Base-by-base conservation (phyloP, 169 alveolate genomes). In the Cryptosporidium bovis region DNA sequence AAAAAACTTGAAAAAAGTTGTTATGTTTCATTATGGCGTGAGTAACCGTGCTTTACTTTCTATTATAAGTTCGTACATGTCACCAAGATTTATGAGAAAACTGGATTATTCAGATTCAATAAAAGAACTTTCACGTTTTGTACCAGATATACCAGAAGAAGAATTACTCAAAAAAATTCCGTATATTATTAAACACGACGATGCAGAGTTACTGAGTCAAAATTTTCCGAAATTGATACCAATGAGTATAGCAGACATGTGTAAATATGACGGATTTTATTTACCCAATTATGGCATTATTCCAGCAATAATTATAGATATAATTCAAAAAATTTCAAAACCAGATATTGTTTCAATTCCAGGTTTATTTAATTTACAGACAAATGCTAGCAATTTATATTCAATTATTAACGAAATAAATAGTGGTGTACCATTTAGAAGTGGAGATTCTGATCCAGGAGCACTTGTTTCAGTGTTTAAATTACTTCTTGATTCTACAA, bases 11-110 rank as follows among this genome's bases (percentile, higher is more conserved):
- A 77, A 77, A 77, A 77, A 77, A 62, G 87, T 77, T 20, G 58
- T 77, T 18, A 77, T 77, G 87, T 77, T 77, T 48, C 87, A 77
- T 62, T 77, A 77, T 44, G 87, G 87, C 34, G 71, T 77, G 18
- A 77, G 87, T 40, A 77, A 77, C 40, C 69, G 87, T 40, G 87
- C 87, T 27, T 48, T 77, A 16, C 48, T 77, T 16, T 15, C 87
- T 15, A 62, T 77, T 27, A 77, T 62, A 20, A 77, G 87, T 34
- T 77, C 87, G 27, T 77, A 77, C 24, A 77, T 77, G 87, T 77
- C 87, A 8, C 87, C 87, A 4, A 77, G 71, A 27, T 77, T 77
- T 62, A 77, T 77, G 87, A 77, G 71, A 20, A 77, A 77, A 29
- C 36, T 77, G 15, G 87, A 77, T 64, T 77, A 77, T 77, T 68